A percentile compares a stretch with the other conserved stretches of the same genome.
phyloP scores from a whole-genome alignment of 768 basidiomycete genomes.

The Termitomyces sp. region DNA sequence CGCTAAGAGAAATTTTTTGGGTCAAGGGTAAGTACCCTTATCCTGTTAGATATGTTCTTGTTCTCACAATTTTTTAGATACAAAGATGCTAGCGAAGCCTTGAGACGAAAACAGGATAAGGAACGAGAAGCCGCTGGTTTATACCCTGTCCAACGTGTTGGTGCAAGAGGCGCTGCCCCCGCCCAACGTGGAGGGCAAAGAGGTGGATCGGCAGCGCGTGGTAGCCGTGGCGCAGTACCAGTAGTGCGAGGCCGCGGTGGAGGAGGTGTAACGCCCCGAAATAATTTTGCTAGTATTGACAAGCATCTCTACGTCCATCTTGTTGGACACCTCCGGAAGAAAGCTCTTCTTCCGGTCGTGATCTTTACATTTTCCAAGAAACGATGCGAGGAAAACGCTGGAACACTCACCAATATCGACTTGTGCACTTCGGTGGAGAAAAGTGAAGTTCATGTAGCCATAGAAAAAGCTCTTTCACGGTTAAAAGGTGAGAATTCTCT shows the following conservation, averaged over 20 bases:
- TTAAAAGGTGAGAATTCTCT: slow-evolving; percentile 59
- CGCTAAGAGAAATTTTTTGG: slow-evolving; percentile 66
- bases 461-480: slow-evolving; percentile 88
- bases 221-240: slow-evolving; percentile 34
- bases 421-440: slow-evolving; percentile 88
- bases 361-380: slow-evolving; percentile 98
- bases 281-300: slow-evolving; percentile 68
- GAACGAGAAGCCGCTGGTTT: slow-evolving; percentile 95
- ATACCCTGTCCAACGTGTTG: slow-evolving; percentile 78
- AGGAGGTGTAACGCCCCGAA: slow-evolving; percentile 39
- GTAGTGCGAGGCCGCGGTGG: slow-evolving; percentile 37
- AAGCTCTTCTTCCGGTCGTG: slow-evolving; percentile 85
- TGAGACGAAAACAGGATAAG: slow-evolving; percentile 95
- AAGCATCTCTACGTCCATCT: slow-evolving; percentile 94
- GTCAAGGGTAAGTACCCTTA: slow-evolving; percentile 53
- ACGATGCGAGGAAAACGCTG: slow-evolving; percentile 94
- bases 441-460: slow-evolving; percentile 92
- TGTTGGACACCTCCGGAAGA: slow-evolving; percentile 81
- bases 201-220: slow-evolving; percentile 36
- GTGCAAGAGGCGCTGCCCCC: slow-evolving; percentile 68
- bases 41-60: not conserved
- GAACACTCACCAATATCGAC: slow-evolving; percentile 83
- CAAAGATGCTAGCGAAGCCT: slow-evolving; percentile 84
- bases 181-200: slow-evolving; percentile 57
- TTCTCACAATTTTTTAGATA: slow-evolving; percentile 47